Conservation (phyloP, 2,329 filamentous ascomycete species). For the Aspergillus quadricinctus region DNA sequence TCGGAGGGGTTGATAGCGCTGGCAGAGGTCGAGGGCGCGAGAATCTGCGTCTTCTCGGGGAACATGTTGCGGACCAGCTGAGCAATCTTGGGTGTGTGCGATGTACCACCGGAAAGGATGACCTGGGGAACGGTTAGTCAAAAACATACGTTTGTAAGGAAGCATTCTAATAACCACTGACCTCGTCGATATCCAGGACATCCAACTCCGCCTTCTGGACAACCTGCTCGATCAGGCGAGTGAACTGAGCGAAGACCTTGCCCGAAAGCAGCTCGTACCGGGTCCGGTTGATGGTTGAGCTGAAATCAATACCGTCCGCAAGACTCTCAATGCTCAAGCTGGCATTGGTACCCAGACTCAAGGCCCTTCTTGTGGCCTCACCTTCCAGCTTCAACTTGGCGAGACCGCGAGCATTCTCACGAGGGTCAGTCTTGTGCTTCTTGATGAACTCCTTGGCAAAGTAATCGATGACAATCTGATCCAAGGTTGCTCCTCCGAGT, state of each 20-base stretch:
- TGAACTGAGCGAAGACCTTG: slow-evolving; percentile 86
- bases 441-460: slow-evolving; percentile 99
- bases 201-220: slow-evolving; percentile 91
- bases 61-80: slow-evolving; percentile 75
- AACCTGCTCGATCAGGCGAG: slow-evolving; percentile 74
- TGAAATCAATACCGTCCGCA: slow-evolving; percentile 84
- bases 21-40: slow-evolving; percentile 74
- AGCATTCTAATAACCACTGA: slow-evolving; percentile 17
- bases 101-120: slow-evolving; percentile 84
- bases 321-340: slow-evolving; percentile 91
- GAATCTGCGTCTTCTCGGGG: slow-evolving; percentile 70
- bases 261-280: slow-evolving; percentile 85
- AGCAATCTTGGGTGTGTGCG: slow-evolving; percentile 91
- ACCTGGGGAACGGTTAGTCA: slow-evolving; percentile 45
- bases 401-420: slow-evolving; percentile 72
- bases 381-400: slow-evolving; percentile 91
- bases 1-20: slow-evolving; percentile 90
- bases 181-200: slow-evolving; percentile 85
- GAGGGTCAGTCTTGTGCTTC: slow-evolving; percentile 87
- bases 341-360: slow-evolving; percentile 82
- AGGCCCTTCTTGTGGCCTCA: slow-evolving; percentile 85
- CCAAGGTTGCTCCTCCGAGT: slow-evolving; percentile 77
- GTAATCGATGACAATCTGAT: slow-evolving; percentile 89
- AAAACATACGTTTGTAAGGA: not conserved
- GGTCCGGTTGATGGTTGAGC: slow-evolving; percentile 84